Percentiles rank a stretch among this genome's conserved stretches.
These are phyloP conservation scores for Coniferiporia sulphurascens DNA, from an alignment of 1,284 basidiomycete genomes.

Conservation along the genomic window DNA sequence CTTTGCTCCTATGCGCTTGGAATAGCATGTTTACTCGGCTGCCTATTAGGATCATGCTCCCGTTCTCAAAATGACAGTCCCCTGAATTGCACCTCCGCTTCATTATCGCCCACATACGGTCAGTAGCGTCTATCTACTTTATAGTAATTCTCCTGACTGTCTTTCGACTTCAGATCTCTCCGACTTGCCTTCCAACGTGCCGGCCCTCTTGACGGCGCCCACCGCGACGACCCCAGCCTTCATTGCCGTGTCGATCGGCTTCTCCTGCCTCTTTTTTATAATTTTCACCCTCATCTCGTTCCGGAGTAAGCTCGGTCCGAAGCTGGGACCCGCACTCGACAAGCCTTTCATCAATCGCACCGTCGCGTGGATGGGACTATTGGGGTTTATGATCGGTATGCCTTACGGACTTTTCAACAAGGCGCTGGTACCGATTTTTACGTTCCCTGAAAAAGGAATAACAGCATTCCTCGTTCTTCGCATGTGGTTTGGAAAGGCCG, in stretches of 20 bases:
- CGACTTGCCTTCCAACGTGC: conserved; percentile 52
- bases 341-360: conserved; percentile 53
- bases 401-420: conserved; percentile 2
- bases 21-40: conserved; percentile 11
- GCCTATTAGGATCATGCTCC: conserved; percentile 59
- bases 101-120: conserved; percentile 64
- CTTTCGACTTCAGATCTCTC: conserved; percentile 46
- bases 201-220: conserved; percentile 56
- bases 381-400: conserved; percentile 68
- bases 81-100: conserved; percentile 52
- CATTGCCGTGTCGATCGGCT: conserved; percentile 55
- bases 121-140: conserved; percentile 17
- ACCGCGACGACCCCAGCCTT: conserved; percentile 58
- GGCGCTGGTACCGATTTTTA: conserved; percentile 11
- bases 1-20: conserved; percentile 8
- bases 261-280: conserved; percentile 62
- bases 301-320: conserved; percentile 57
- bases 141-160: background rate
- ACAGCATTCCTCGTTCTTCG: conserved; percentile 66
- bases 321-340: conserved; percentile 45
- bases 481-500: conserved; percentile 78
- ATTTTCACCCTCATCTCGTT: conserved; percentile 64
- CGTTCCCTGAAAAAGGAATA: conserved; percentile 36
- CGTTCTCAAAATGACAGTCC: conserved; percentile 42
- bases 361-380: conserved; percentile 69